Percentiles rank a stretch among this genome's conserved stretches.
These are phyloP conservation scores for Lathyrus oleraceus DNA, from an alignment of 306 rosid species.

Conservation along the genomic window DNA sequence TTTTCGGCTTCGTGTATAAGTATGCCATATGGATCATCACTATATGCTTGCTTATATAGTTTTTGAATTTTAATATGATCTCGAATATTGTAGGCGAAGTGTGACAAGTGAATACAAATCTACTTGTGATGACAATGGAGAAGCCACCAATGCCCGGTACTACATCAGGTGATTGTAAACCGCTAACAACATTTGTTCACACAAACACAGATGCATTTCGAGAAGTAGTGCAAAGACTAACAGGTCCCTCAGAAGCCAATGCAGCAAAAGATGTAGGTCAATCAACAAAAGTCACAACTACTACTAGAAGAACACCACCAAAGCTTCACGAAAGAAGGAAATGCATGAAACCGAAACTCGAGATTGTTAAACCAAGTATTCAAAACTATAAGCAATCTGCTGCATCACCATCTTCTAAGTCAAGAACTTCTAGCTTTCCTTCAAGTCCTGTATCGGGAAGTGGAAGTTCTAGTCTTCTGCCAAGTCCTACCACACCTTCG, in stretches of 20 bases:
- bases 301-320: conserved; percentile 41
- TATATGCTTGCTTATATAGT: not conserved
- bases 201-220: conserved; percentile 67
- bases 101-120: conserved; percentile 6
- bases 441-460: conserved; percentile 48
- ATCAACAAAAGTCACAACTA: conserved; percentile 5
- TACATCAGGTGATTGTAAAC: conserved; percentile 42
- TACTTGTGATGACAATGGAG: conserved; percentile 46
- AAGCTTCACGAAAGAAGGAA: conserved; percentile 84
- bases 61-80: not conserved
- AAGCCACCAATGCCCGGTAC: conserved; percentile 38
- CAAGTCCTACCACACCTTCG: conserved; percentile 67
- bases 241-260: conserved; percentile 60
- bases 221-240: conserved; percentile 75
- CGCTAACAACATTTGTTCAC: conserved; percentile 75
- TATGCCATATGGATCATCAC: conserved; percentile 11
- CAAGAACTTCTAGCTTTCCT: conserved; percentile 40
- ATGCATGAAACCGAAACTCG: conserved; percentile 73
- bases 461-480: conserved; percentile 42
- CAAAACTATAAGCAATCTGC: conserved; percentile 30
- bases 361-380: conserved; percentile 64
- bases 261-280: not conserved
- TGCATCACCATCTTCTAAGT: conserved; percentile 45
- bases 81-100: conserved; percentile 34
- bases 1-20: conserved; percentile 10